These are phyloP conservation scores for Xylariaceae sp. DNA, from an alignment of 2,329 filamentous ascomycete genomes.

Conservation along the genomic window DNA sequence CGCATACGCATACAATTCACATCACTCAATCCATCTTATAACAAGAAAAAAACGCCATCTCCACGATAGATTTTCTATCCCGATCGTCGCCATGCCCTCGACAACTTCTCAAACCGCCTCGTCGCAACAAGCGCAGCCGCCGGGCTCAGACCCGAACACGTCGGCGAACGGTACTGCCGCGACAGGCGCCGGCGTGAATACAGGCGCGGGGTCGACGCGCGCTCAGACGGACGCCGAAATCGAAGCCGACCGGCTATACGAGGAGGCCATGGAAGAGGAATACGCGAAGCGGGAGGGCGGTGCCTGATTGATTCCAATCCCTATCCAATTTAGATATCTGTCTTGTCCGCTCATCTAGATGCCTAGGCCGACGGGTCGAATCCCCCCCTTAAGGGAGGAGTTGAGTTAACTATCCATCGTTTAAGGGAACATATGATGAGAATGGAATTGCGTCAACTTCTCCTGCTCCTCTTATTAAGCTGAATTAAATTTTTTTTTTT, in stretches of 20 bases:
- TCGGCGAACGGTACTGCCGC: constrained; percentile 8
- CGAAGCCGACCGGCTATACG: constrained; percentile 46
- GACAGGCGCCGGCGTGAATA: constrained; percentile 44
- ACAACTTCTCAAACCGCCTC: constrained; percentile 1
- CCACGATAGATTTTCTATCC: not conserved
- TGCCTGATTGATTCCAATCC: constrained; percentile 28
- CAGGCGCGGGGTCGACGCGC: constrained; percentile 42
- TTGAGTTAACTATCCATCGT: too few species aligned
- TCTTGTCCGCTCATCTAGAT: too few species aligned
- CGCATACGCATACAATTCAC: not conserved
- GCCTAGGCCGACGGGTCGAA: too few species aligned
- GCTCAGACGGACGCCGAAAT: constrained; percentile 45
- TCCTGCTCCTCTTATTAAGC: too few species aligned
- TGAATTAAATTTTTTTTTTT: too few species aligned
- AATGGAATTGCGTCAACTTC: too few species aligned
- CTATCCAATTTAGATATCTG: too few species aligned
- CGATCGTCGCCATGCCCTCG: constrained; percentile 4
- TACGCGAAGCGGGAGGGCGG: constrained; percentile 52
- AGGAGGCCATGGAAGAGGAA: constrained; percentile 51
- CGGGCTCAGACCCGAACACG: constrained; percentile 4
- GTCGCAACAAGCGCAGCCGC: constrained; percentile 1
- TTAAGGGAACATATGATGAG: too few species aligned
- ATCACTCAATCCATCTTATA: not conserved
- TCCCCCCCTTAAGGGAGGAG: too few species aligned
- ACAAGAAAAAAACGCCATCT: not conserved